Base-by-base conservation (phyloP, 1,284 basidiomycete species). In the Ustilago sp. region DNA sequence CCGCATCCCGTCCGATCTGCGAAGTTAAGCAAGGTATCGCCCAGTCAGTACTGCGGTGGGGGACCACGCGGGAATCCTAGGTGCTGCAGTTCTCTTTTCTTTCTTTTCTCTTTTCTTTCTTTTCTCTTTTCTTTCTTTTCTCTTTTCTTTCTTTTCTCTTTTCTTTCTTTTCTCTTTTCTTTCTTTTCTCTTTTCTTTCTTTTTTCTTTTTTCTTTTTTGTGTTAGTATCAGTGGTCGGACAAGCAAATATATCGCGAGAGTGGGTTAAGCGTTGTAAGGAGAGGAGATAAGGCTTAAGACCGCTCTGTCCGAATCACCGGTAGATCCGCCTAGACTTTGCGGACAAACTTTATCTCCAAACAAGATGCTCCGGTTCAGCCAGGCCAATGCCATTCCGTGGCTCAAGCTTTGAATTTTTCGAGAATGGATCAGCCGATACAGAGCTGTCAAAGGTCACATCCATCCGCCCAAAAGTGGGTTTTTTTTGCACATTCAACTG, bases 11-110 rank as follows among this genome's bases (percentile, higher is more conserved):
- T 91, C 91, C 86, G 90, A 91, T 91, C 90, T 91, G 90, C 89
- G 90, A 89, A 91, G 90, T 91, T 90, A 92, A 92, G 89, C 90
- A 88, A 89, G 89, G 90, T 91, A 90, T 90, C 89, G 90, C 90
- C 89, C 87, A 91, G 91, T 91, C 90, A 92, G 91, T 92, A 92
- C 90, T 91, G 91, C 88, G 90, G 91, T 91, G 90, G 91, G 91
- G 91, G 91, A 91, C 91, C 91, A 91, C 90, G 89, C 88, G 90
- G 90, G 91, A 91, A 91, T 92, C 91, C 90, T 91, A 88, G 90
- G 90, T 63, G 53, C 53, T 63, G 61, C 61, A 63, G 61, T 63
- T 63, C 17, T 50, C 31, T 39, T 52, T 13, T 34, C 0, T 52
- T 52, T 48, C 11, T 47, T 34, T 0, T 19, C 34, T 35, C n/a